Percentiles rank a stretch among this genome's conserved stretches.
Conservation (phyloP, 306 rosid species). For the Sphenostylis stenocarpa region DNA sequence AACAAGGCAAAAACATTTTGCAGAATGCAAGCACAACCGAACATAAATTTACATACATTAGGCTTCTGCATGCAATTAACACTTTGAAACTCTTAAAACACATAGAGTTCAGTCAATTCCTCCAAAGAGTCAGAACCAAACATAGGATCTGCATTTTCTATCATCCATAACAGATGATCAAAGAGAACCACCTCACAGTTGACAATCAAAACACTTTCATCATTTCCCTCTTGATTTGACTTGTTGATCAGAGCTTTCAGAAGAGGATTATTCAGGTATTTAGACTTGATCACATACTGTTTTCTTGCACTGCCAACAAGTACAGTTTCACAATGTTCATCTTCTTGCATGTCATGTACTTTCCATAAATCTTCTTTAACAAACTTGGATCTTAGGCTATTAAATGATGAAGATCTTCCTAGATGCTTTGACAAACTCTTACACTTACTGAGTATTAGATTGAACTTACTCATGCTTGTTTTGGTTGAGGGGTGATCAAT, state of each 20-base stretch:
- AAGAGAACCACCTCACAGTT: slow-evolving; percentile 89
- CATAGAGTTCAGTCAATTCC: slow-evolving; percentile 82
- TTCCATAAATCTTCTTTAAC: slow-evolving; percentile 48
- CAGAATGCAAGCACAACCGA: neutral
- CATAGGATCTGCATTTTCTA: slow-evolving; percentile 76
- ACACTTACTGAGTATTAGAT: slow-evolving; percentile 69
- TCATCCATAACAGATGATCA: slow-evolving; percentile 92
- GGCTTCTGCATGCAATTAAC: neutral
- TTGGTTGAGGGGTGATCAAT: neutral
- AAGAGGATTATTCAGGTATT: slow-evolving; percentile 67
- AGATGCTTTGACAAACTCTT: slow-evolving; percentile 78
- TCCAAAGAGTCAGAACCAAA: slow-evolving; percentile 71
- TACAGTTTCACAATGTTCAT: slow-evolving; percentile 42
- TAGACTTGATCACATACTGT: slow-evolving; percentile 64
- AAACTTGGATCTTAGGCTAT: slow-evolving; percentile 74
- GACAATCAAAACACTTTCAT: slow-evolving; percentile 46
- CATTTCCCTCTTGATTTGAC: slow-evolving; percentile 39
- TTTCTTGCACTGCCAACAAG: slow-evolving; percentile 84
- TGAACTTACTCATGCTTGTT: slow-evolving; percentile 65
- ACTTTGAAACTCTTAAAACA: slow-evolving; percentile 34
- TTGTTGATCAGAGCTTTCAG: slow-evolving; percentile 68
- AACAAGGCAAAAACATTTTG: neutral
- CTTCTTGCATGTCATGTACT: slow-evolving; percentile 21
- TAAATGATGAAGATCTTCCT: slow-evolving; percentile 70
- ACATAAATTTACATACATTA: neutral